Evolutionary conservation across 2,329 filamentous ascomycete species (phyloP), one percentile per base, ranked within the genome.

Genomic region (Paecilomyces niveus): DNA sequence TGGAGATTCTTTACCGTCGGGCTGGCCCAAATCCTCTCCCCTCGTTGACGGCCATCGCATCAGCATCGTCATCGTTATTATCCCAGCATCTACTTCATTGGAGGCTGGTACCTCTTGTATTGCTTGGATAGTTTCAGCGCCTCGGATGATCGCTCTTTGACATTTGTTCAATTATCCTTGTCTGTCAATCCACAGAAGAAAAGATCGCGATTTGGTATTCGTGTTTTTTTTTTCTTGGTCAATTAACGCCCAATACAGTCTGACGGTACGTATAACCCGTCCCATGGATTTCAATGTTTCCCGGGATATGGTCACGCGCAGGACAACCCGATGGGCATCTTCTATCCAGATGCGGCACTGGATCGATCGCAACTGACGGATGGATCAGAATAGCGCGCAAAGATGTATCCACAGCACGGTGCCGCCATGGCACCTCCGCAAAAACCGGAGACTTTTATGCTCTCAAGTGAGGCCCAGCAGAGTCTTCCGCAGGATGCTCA

Each of bases 401-500:
- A 68, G 59, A 92, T 93, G 89, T 93, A 91, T 79, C 84, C 88
- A 66, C 88, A 91, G 79, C 89, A 92, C 66, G 76, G 81, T 80
- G 85, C 89, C 71, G 83, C 87, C 67, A 96, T 97, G 90, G 89
- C 90, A 68, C 88, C 90, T 70, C 89, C 89, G 63, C 92, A 97
- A 80, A 97, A 96, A 77, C 94, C 94, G 67, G 94, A 99, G 83
- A 97, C 94, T 49, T 99, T 99, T 74, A 93, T 99, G 88, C 84
- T 99, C 75, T 96, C 93, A 74, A 92, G 89, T 70, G 93, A 97
- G 80, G 93, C 94, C 61, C 93, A 97, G 79, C 92, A 97, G 79
- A 93, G 90, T 68, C 84, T 99, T 65, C 94, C 94, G 58, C 91
- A 95, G 67, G 94, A 97, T 81, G 92, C 92, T 68, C 91, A 97